Evolutionary conservation across 352 stramenopile genomes (phyloP).

Genomic region (Phytophthora fragariae): DNA sequence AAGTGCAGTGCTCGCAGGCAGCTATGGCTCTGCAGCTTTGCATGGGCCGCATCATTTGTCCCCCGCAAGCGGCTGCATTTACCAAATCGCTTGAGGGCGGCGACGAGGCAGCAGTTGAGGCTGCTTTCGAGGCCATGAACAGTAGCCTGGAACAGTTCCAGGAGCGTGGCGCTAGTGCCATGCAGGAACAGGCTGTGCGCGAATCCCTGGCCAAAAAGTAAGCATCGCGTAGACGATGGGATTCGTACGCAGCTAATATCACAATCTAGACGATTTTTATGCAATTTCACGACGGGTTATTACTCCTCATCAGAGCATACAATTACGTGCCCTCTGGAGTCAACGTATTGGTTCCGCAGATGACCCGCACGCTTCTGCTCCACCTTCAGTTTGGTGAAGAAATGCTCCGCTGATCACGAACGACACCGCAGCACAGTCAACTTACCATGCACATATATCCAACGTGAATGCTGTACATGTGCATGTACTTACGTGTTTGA

Average conservation of each 20-base stretch:
- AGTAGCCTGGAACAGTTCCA: slow-evolving; percentile 83
- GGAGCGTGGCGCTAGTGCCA: slow-evolving; percentile 72
- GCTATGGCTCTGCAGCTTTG: slow-evolving; percentile 90
- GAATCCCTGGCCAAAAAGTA: slow-evolving; percentile 66
- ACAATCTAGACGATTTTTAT: slow-evolving; percentile 44
- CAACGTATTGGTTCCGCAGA: slow-evolving; percentile 68
- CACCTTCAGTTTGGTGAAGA: slow-evolving; percentile 53
- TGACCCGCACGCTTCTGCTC: slow-evolving; percentile 60
- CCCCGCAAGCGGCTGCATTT: slow-evolving; percentile 68
- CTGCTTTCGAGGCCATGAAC: slow-evolving; percentile 81
- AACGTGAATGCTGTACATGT: not conserved
- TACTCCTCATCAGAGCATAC: slow-evolving; percentile 49
- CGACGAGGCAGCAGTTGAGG: slow-evolving; percentile 70
- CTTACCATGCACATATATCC: not conserved
- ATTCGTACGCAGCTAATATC: slow-evolving; percentile 36
- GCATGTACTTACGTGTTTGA: slow-evolving; percentile 49
- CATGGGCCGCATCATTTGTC: slow-evolving; percentile 90
- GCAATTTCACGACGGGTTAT: not conserved
- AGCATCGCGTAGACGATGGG: slow-evolving; percentile 13
- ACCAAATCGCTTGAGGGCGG: slow-evolving; percentile 75
- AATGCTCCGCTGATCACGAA: slow-evolving; percentile 44
- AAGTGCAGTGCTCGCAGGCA: slow-evolving; percentile 86
- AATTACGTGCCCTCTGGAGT: slow-evolving; percentile 60
- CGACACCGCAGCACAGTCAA: slow-evolving; percentile 15
- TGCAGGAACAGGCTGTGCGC: slow-evolving; percentile 78